Evolutionary conservation across 2,329 filamentous ascomycete genomes (phyloP), one percentile per base, ranked within the genome.

Genomic region (Alternaria novae-zelandiae): DNA sequence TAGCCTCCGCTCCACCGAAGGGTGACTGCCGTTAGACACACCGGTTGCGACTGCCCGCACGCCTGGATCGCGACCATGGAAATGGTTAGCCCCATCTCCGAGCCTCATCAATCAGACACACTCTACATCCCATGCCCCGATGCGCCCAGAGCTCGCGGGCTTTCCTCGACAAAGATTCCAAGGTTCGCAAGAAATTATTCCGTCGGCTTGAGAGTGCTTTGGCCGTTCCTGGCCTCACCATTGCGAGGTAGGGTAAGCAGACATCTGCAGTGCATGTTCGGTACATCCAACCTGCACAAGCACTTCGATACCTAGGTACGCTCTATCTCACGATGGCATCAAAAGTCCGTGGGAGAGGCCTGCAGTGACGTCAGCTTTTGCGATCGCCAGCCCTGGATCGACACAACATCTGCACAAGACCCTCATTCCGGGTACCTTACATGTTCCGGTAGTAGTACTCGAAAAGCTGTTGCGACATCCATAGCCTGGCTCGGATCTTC

Each of bases 1-100:
- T 57, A 65, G 63, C 45, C 64, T 70, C 68, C 68, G 67, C 54
- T 69, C 63, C 65, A 64, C 67, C 68, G 67, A 70, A 68, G 46
- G 54, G 60, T 43, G 57, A 56, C 12, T 64, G 49, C 61, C 59
- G 50, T 50, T 49, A 36, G 25, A 47, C 30, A 23, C 36, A 57
- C 55, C 63, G 64, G 57, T 61, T 44, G 47, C 55, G 53, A 54
- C 46, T 70, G 63, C 61, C 65, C 56, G 57, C 61, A 61, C 45
- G 43, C 41, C 59, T 28, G 56, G 51, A 57, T 56, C 28, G 57
- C 53, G 20, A 61, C 56, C 45, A 57, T 59, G 46, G 54, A 65
- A 49, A 50, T 28, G 59, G 55, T 30, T 62, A 67, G 58, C 46
- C 32, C 30, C 25, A 47, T 44, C 28, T 20, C 10, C 25, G 25